A percentile compares a stretch with the other conserved stretches of the same genome.
phyloP scores from a whole-genome alignment of 306 rosid genomes.

The Delonix regia region DNA sequence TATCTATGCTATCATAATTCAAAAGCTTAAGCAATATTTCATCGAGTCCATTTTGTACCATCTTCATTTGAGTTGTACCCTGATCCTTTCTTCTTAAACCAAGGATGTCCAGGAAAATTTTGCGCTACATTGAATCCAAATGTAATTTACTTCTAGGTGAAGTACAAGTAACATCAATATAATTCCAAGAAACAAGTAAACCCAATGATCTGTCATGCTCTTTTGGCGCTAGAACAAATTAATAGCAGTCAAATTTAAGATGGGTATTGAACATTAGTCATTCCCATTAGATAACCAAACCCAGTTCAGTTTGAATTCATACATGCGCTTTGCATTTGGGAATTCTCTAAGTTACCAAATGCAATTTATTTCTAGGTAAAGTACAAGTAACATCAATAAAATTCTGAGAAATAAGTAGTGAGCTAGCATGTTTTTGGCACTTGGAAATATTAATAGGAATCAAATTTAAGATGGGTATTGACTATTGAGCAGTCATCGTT shows the following conservation, averaged over 20 bases:
- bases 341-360: too few species aligned
- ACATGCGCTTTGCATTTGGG: too few species aligned
- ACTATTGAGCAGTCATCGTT: constrained; percentile 12
- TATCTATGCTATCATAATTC: neutral
- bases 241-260: neutral
- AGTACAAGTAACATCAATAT: neutral
- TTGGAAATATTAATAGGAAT: neutral
- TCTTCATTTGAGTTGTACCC: neutral
- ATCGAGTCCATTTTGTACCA: neutral
- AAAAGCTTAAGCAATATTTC: neutral
- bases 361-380: neutral
- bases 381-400: neutral
- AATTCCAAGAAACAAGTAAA: neutral
- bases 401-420: neutral
- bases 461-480: neutral
- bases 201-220: neutral
- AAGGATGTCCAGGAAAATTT: neutral
- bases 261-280: too few species aligned
- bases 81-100: neutral
- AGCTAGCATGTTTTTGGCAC: neutral
- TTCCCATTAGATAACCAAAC: too few species aligned
- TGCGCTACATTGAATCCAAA: neutral
- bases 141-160: neutral
- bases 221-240: neutral
- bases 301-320: too few species aligned